Evolutionary conservation across 129 eudicot species (phyloP), one percentile per base, ranked within the genome.

Genomic region (Calendula officinalis): DNA sequence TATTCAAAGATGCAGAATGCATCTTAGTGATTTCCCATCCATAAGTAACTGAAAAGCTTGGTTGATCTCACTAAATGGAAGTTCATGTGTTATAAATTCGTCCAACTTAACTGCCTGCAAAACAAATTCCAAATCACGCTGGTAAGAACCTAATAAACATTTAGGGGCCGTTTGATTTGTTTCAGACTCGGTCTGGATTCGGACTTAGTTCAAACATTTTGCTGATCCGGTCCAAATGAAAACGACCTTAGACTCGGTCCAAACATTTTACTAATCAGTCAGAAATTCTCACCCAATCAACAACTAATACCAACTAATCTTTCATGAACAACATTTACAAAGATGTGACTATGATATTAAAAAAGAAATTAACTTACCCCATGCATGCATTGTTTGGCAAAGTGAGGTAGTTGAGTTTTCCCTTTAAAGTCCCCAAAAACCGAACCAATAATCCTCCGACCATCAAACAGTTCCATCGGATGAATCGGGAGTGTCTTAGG

Each of bases 391-490:
- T 77, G 72, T 47, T 83, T 38, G 34, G 78, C 95, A 33, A 86
- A 80, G 12, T 56, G 64, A 55, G 95, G 95, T 14, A 86, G 69
- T 60, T 86, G 95, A 17, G 84, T 14, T 60, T 86, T 86, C 16
- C 84, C 86, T 52, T 86, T 86, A 75, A 86, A 77, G 74, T 83
- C 95, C 32, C 95, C 95, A 9, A 83, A 86, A 5, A 81, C 82
- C 0, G 86, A 83, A 44, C 75, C 95, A 2, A 69, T 67, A 5
- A 86, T 75, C 75, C 81, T 75, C 60, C 95, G 71, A 6, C 95
- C 95, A 8, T 80, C 84, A 37, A 86, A 86, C 56, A 86, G 51
- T 77, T 86, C 95, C 89, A 86, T 86, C 17, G 95, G 95, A 66
- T 86, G 95, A 5, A 86, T 53, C 15, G 95, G 95, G 14, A 86